Evolutionary conservation across 768 basidiomycete genomes (phyloP).

Genomic region (Heimioporus sp.): DNA sequence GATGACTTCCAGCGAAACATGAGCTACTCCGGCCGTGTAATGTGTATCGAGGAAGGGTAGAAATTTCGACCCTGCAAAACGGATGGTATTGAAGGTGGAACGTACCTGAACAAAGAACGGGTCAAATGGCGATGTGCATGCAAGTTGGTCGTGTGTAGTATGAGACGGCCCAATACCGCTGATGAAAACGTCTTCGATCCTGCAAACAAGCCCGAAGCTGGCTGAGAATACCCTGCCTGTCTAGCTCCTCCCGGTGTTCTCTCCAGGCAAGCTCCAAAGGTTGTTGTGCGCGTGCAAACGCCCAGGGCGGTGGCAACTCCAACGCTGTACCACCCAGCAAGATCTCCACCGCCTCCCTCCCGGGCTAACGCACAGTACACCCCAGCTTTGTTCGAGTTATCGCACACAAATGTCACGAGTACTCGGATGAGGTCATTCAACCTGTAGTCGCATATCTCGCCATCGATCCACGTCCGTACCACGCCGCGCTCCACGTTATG

Average conservation of each 20-base stretch:
- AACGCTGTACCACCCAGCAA: constrained; percentile 7
- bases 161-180: too few relatives aligned
- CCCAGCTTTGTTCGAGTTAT: constrained; percentile 40
- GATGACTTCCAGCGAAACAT: too few relatives aligned
- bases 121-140: too few relatives aligned
- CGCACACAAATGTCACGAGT: constrained; percentile 71
- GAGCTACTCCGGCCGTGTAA: too few relatives aligned
- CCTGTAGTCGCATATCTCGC: constrained; percentile 53
- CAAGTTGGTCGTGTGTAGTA: too few relatives aligned
- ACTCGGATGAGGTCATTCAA: constrained; percentile 73
- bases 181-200: too few relatives aligned
- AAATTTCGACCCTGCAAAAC: too few relatives aligned
- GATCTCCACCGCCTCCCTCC: constrained; percentile 36
- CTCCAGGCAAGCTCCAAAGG: constrained; percentile 48
- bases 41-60: too few relatives aligned
- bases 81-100: too few relatives aligned
- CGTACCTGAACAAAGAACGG: too few relatives aligned
- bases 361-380: neutral
- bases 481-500: constrained; percentile 63
- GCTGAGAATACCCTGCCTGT: constrained; percentile 43
- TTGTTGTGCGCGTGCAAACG: constrained; percentile 44
- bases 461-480: constrained; percentile 53
- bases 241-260: constrained; percentile 65
- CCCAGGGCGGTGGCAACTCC: constrained; percentile 21
- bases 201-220: too few relatives aligned